Conservation (phyloP, 805 yeast genomes). For the Sugiyamaella americana region DNA sequence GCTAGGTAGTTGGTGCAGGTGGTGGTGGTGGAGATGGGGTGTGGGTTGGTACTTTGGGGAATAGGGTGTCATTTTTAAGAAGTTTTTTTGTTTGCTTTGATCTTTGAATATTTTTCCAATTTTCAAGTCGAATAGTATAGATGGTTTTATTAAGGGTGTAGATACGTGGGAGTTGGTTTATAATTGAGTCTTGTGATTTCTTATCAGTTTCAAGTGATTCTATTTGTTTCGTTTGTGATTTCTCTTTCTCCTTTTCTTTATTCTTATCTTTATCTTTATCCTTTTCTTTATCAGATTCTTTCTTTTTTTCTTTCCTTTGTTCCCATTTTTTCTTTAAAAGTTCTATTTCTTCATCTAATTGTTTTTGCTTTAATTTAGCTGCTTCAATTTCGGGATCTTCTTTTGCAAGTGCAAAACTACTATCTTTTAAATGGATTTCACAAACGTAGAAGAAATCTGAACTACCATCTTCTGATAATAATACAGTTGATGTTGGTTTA, state of each 20-base stretch:
- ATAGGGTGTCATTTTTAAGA: conserved; percentile 28
- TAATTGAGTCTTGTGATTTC: conserved; percentile 21
- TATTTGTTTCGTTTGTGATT: conserved; percentile 6
- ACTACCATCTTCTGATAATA: conserved; percentile 40
- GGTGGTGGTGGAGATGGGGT: conserved; percentile 1
- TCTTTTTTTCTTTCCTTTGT: conserved; percentile 18
- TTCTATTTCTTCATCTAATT: conserved; percentile 30
- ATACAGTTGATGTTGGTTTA: conserved; percentile 45
- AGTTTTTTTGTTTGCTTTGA: conserved; percentile 28
- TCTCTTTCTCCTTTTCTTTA: conserved; percentile 23
- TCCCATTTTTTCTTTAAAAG: conserved; percentile 31
- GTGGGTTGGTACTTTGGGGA: conserved; percentile 34
- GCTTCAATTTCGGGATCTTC: conserved; percentile 36
- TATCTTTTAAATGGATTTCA: conserved; percentile 43
- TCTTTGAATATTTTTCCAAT: conserved; percentile 25
- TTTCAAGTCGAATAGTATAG: conserved; percentile 36
- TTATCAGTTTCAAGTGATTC: conserved; percentile 14
- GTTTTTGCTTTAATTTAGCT: conserved; percentile 23
- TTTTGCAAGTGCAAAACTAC: conserved; percentile 40
- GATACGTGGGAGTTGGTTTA: conserved; percentile 35
- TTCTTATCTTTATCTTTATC: conserved; percentile 19
- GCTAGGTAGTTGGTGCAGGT: conserved; percentile 2
- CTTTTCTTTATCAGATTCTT: conserved; percentile 16
- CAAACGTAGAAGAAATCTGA: conserved; percentile 51
- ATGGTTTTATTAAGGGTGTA: conserved; percentile 39